These are phyloP conservation scores for Secale cereale DNA, from an alignment of 176 grass and related monocot species.

Conservation along the genomic window DNA sequence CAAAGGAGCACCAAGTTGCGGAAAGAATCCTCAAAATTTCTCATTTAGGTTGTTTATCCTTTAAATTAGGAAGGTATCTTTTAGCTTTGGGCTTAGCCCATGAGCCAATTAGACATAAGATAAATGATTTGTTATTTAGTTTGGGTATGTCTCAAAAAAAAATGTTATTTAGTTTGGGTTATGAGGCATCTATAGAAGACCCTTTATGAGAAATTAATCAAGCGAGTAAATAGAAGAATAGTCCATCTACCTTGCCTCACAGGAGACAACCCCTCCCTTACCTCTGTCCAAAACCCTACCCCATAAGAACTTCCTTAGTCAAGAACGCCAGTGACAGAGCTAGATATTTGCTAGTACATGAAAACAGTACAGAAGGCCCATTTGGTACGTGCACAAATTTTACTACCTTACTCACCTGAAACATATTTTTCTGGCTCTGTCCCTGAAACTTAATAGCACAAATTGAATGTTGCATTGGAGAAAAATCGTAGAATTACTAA, in stretches of 20 bases:
- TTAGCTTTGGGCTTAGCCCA: not conserved
- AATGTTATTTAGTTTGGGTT: conserved; percentile 8
- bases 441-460: conserved; percentile 5
- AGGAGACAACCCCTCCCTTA: not conserved
- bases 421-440: not conserved
- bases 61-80: not conserved
- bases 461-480: not conserved
- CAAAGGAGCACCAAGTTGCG: not conserved
- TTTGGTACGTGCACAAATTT: not conserved
- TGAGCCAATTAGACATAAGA: not conserved
- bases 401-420: not conserved
- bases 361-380: not conserved
- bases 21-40: not conserved
- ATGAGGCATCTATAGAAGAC: not conserved
- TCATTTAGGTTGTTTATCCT: not conserved
- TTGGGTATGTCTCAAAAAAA: too few relatives aligned
- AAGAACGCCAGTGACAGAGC: not conserved
- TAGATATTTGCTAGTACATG: not conserved
- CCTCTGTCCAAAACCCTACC: not conserved
- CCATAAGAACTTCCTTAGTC: not conserved
- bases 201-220: not conserved
- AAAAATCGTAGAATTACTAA: not conserved
- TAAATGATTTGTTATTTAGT: not conserved
- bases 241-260: not conserved
- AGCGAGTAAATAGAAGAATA: conserved; percentile 1